Evolutionary conservation across 768 basidiomycete species (phyloP).

Genomic region (Candolleomyces eurysporus): DNA sequence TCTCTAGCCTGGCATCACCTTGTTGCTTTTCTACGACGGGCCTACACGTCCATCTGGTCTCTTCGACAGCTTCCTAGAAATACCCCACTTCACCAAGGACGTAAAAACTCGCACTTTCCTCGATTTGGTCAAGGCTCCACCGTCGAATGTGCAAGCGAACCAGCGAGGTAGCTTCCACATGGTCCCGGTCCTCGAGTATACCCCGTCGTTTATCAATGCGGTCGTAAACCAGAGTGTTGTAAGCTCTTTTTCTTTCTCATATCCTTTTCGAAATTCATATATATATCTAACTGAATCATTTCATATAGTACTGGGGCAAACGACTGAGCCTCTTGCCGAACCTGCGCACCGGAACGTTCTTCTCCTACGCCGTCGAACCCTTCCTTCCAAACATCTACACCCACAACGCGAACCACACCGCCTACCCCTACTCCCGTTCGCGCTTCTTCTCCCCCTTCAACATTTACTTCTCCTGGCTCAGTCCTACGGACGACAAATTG

Average conservation of each 20-base stretch:
- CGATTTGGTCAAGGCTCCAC: constrained; percentile 31
- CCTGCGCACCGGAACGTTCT: constrained; percentile 25
- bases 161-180: constrained; percentile 31
- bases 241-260: not conserved
- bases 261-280: not conserved
- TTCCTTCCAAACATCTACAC: constrained; percentile 41
- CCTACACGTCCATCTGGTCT: constrained; percentile 47
- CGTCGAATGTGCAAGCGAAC: too few relatives aligned
- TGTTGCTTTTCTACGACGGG: constrained; percentile 58
- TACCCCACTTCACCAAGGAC: constrained; percentile 38
- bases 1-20: constrained; percentile 13
- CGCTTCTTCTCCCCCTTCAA: constrained; percentile 42
- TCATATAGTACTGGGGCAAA: constrained; percentile 43
- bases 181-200: constrained; percentile 38
- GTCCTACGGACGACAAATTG: constrained; percentile 33
- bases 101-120: constrained; percentile 39
- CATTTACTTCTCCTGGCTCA: constrained; percentile 44
- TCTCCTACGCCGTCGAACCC: constrained; percentile 52
- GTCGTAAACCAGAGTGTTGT: constrained; percentile 43
- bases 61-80: constrained; percentile 49
- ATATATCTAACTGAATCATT: not conserved
- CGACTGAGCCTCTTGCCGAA: constrained; percentile 22
- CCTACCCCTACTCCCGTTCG: constrained; percentile 46
- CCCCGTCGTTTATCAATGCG: constrained; percentile 34
- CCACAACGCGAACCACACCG: constrained; percentile 36